Percentiles rank a stretch among this genome's conserved stretches.
phyloP scores from a whole-genome alignment of 2,329 filamentous ascomycete genomes.

The Beauveria sp. region DNA sequence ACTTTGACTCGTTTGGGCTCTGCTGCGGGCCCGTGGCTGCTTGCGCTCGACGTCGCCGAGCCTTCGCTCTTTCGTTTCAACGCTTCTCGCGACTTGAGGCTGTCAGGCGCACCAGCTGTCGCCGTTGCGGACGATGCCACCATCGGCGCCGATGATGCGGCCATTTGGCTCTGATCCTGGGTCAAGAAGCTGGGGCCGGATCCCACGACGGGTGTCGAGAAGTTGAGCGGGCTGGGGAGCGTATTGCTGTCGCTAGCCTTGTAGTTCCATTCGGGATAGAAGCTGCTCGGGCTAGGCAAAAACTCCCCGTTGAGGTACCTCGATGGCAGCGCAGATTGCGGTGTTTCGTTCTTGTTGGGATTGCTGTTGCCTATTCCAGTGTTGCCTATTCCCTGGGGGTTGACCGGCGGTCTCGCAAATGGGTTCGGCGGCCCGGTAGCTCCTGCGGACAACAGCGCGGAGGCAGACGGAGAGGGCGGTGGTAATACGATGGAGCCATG shows the following conservation, averaged over 20 bases:
- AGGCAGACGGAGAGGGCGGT: conserved; percentile 84
- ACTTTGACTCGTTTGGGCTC: conserved; percentile 12
- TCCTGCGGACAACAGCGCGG: conserved; percentile 79
- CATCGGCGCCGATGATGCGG: conserved; percentile 5
- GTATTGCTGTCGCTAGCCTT: conserved; percentile 69
- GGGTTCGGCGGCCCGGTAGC: conserved; percentile 91
- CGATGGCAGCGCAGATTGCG: conserved; percentile 88
- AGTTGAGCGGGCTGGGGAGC: conserved; percentile 84
- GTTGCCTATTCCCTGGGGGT: conserved; percentile 47
- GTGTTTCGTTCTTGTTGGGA: conserved; percentile 44
- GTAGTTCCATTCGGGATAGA: conserved; percentile 89
- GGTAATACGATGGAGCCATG: conserved; percentile 70
- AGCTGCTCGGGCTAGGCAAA: conserved; percentile 82
- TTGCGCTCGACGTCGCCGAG: neutral
- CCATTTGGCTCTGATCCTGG: conserved; percentile 38
- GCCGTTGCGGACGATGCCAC: neutral
- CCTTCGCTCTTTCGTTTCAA: conserved; percentile 11
- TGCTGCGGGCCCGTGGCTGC: neutral
- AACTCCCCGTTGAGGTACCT: conserved; percentile 84
- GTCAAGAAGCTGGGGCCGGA: conserved; percentile 56
- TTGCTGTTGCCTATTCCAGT: too few species aligned
- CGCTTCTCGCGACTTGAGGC: neutral
- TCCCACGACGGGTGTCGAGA: conserved; percentile 69
- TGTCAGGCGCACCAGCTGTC: neutral
- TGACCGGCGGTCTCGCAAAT: conserved; percentile 69